phyloP scores from a whole-genome alignment of 768 basidiomycete genomes.

The Pleurotus tuoliensis region DNA sequence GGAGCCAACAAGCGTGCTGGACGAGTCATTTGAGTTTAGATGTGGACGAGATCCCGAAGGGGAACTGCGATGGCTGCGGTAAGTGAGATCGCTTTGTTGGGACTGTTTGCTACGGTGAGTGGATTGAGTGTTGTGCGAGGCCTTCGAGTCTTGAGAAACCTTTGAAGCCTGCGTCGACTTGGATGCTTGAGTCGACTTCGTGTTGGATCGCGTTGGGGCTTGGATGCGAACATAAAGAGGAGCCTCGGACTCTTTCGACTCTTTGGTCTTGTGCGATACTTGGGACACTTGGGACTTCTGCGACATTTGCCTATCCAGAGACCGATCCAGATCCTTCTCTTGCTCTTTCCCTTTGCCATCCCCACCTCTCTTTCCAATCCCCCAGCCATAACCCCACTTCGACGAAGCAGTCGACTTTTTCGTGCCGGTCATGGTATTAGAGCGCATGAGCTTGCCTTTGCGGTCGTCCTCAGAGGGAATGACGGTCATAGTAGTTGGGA shows the following conservation, averaged over 20 bases:
- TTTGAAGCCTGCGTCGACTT: slow-evolving; percentile 26
- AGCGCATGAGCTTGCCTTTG: slow-evolving; percentile 37
- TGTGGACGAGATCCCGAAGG: slow-evolving; percentile 32
- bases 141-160: slow-evolving; percentile 9
- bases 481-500: slow-evolving; percentile 29
- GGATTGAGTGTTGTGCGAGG: slow-evolving; percentile 3
- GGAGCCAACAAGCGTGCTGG: slow-evolving; percentile 72
- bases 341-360: slow-evolving; percentile 32
- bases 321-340: slow-evolving; percentile 14
- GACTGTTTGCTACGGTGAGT: slow-evolving; percentile 12
- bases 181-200: slow-evolving; percentile 36
- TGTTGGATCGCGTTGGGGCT: slow-evolving; percentile 31
- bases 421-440: slow-evolving; percentile 54
- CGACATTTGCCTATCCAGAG: slow-evolving; percentile 25
- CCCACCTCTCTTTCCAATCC: slow-evolving; percentile 48
- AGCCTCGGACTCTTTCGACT: slow-evolving; percentile 18
- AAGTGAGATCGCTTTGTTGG: slow-evolving; percentile 13
- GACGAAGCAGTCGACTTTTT: slow-evolving; percentile 44
- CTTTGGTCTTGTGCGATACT: slow-evolving; percentile 23
- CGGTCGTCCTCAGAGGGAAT: slow-evolving; percentile 25
- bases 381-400: slow-evolving; percentile 74
- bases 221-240: slow-evolving; percentile 13
- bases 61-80: slow-evolving; percentile 10
- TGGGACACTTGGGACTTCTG: slow-evolving; percentile 22
- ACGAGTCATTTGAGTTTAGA: slow-evolving; percentile 56